Base-by-base conservation (phyloP, 1,284 basidiomycete species). In the Cryptococcus neoformans region DNA sequence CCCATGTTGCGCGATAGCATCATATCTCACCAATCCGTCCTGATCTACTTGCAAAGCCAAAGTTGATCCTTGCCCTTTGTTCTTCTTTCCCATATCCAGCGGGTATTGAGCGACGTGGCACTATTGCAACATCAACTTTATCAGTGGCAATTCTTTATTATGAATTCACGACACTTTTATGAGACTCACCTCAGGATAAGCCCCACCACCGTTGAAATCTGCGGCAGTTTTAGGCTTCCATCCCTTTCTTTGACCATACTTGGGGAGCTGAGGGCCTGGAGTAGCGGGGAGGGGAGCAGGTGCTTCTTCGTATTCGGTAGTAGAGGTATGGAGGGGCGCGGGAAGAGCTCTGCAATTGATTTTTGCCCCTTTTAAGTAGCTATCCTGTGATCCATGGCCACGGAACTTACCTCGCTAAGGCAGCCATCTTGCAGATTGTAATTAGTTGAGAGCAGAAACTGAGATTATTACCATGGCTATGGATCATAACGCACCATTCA, bases 41-140 rank as follows among this genome's bases (percentile, higher is more conserved):
- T 85, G 86, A 70, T 99, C 96, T 10, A 98, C 94, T 81, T 96
- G 94, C 3, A 99, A 83, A 8, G 96, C 92, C 8, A 99, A 83
- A 0, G 94, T 96, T 67, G 93, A 93, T 6, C 93, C 93, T 21
- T 90, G 14, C 3, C 83, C 62, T 56, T 86, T 91, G 85, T 92
- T 92, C 83, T 95, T 96, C 76, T 86, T 85, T 53, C 95, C 95
- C 85, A 99, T 88, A 62, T 93, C 92, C 63, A 97, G 77, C 6
- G 95, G 95, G 79, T 97, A 99, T 75, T 99, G 95, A 10, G 95
- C 95, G 55, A 96, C 81, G 81, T 95, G 93, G 75, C 94, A 97
- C 80, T 77, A 55, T 10, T 2, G n/a, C 34, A 46, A 36, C 38
- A 39, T 21, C 16, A 47, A 12, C 35, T 7, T n/a, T 16, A 49